These are phyloP conservation scores for Lactarius trivialis DNA, from an alignment of 768 basidiomycete species.

Conservation along the genomic window DNA sequence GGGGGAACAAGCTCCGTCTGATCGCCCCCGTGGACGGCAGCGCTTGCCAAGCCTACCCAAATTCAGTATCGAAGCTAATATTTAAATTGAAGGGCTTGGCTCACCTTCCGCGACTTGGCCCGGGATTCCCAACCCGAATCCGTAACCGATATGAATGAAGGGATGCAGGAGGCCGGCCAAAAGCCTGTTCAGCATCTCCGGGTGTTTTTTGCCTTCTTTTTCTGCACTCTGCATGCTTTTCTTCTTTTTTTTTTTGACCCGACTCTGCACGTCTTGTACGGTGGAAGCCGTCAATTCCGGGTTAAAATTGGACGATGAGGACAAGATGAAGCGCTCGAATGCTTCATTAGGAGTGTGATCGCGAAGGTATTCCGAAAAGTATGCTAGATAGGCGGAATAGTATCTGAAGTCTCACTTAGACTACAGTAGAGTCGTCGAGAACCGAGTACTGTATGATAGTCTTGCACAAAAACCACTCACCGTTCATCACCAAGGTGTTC, in stretches of 20 bases:
- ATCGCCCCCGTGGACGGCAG: slow-evolving; percentile 41
- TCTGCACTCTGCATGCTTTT: no score
- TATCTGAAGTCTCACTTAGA: slow-evolving; percentile 37
- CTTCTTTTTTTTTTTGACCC: no score
- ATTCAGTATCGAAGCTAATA: neutral
- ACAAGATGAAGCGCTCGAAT: slow-evolving; percentile 61
- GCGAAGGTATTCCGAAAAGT: slow-evolving; percentile 40
- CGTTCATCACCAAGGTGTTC: slow-evolving; percentile 51
- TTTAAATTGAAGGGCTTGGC: neutral
- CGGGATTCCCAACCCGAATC: slow-evolving; percentile 52
- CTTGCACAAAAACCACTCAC: slow-evolving; percentile 31
- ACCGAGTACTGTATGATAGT: no score
- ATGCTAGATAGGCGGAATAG: slow-evolving; percentile 50
- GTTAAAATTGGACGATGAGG: slow-evolving; percentile 42
- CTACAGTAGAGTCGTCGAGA: no score
- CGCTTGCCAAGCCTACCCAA: slow-evolving; percentile 47
- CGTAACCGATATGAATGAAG: slow-evolving; percentile 57
- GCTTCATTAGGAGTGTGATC: slow-evolving; percentile 38
- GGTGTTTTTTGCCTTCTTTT: slow-evolving; percentile 33
- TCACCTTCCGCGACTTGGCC: slow-evolving; percentile 59
- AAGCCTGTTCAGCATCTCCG: slow-evolving; percentile 53
- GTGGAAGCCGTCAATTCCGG: slow-evolving; percentile 22
- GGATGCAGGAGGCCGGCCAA: slow-evolving; percentile 56
- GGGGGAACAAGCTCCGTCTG: slow-evolving; percentile 32
- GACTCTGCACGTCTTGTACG: slow-evolving; percentile 7